Conservation (phyloP, 164 flowering plant genomes). For the Vitis amurensis region DNA sequence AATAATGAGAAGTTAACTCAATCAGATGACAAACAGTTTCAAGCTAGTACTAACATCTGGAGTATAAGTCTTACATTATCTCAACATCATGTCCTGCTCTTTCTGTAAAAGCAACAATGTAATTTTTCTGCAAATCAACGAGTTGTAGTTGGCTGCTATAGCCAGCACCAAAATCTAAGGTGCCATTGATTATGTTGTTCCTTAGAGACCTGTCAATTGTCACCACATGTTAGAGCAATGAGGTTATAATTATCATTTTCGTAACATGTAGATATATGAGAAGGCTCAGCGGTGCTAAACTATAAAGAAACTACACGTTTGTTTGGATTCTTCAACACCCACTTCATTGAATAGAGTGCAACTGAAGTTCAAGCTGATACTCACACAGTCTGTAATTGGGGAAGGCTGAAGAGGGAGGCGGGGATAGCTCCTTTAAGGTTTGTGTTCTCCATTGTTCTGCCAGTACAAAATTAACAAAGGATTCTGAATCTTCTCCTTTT, state of each 20-base stretch:
- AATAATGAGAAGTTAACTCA: not conserved
- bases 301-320: no score
- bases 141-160: slow-evolving; percentile 38
- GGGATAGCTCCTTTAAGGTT: slow-evolving; percentile 53
- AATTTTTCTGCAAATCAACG: slow-evolving; percentile 50
- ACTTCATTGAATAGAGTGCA: no score
- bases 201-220: slow-evolving; percentile 37
- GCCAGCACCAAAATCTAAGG: slow-evolving; percentile 37
- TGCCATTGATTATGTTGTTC: slow-evolving; percentile 47
- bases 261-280: no score
- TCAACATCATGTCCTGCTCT: slow-evolving; percentile 6
- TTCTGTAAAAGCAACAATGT: slow-evolving; percentile 19
- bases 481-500: no score
- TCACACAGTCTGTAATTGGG: slow-evolving; percentile 58
- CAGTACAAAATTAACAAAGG: not conserved
- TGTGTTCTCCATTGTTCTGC: slow-evolving; percentile 53
- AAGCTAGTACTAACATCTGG: not conserved
- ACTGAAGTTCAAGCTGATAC: slow-evolving; percentile 17
- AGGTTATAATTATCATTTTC: no score
- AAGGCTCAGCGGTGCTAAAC: no score
- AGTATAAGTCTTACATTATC: slow-evolving; percentile 35
- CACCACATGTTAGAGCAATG: no score
- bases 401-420: slow-evolving; percentile 35
- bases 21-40: no score
- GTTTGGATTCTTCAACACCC: no score